Conservation (phyloP, 106 monocot genomes). For the Allium fistulosum region DNA sequence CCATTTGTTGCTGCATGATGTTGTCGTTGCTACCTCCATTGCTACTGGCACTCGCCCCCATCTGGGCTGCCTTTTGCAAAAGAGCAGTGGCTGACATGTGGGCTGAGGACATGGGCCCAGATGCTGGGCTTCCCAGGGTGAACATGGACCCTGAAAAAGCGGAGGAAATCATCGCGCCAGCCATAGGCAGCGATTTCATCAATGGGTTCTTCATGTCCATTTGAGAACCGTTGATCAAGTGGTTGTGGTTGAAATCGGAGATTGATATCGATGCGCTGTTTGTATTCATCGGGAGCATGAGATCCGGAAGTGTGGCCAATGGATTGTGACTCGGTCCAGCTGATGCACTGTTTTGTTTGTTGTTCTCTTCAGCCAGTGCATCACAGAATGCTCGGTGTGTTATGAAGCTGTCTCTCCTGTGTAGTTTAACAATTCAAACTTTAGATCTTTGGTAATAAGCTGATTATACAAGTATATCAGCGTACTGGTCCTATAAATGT, state of each 20-base stretch:
- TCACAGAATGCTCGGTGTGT: conserved; percentile 86
- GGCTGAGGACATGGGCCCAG: not conserved
- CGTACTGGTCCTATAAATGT: no score
- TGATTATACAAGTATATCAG: not conserved
- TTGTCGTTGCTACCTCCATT: not conserved
- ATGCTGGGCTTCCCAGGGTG: not conserved
- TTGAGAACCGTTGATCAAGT: not conserved
- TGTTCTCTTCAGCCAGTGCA: conserved; percentile 51
- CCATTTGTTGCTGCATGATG: not conserved
- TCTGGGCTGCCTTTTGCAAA: conserved; percentile 48
- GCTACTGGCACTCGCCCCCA: conserved; percentile 15
- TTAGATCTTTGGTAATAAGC: not conserved
- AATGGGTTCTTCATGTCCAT: no score
- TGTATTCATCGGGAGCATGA: not conserved
- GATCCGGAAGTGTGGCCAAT: not conserved
- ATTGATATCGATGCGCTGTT: not conserved
- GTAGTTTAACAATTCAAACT: not conserved
- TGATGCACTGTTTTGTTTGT: not conserved
- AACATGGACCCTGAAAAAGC: not conserved
- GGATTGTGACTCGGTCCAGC: not conserved
- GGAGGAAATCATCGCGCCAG: not conserved
- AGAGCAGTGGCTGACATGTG: conserved; percentile 47
- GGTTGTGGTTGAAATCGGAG: not conserved
- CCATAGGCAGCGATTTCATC: no score
- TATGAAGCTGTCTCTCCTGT: conserved; percentile 83